phyloP scores from a whole-genome alignment of 2,329 filamentous ascomycete genomes.

The Trichoderma aggressivum region DNA sequence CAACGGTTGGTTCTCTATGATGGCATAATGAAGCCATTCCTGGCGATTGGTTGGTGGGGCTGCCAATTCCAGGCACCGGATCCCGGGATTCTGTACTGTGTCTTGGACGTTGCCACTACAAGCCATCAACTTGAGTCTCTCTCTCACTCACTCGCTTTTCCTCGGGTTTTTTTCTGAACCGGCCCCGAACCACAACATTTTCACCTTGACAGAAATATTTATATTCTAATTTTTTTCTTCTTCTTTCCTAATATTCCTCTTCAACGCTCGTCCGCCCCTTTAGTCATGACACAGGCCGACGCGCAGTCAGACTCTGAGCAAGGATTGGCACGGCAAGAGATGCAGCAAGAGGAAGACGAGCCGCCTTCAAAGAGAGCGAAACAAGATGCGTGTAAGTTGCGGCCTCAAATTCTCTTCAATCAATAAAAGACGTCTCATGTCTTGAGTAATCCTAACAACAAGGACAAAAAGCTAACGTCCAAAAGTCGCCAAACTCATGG shows the following conservation, averaged over 20 bases:
- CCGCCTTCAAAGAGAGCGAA: constrained; percentile 21
- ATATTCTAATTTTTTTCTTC: background rate
- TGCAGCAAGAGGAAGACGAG: constrained; percentile 31
- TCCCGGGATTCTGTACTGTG: background rate
- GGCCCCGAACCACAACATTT: background rate
- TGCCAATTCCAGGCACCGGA: background rate
- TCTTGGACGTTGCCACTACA: background rate
- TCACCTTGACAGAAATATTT: background rate
- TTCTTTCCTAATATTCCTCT: background rate
- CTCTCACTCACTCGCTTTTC: background rate
- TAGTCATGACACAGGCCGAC: constrained; percentile 17
- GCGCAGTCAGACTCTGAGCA: constrained; percentile 35
- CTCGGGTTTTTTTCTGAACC: background rate
- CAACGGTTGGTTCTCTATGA: background rate
- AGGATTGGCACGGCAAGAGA: constrained; percentile 43
- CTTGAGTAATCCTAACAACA: background rate
- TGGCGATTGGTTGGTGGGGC: background rate
- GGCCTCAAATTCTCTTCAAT: background rate
- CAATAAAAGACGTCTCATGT: fast-evolving
- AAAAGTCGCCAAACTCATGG: constrained; percentile 37
- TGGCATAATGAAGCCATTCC: background rate
- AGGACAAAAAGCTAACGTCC: background rate
- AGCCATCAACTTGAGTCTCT: no score
- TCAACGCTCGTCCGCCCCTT: background rate
- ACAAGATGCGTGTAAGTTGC: constrained; percentile 42